Base-by-base conservation (phyloP, 108 stramenopile species). In the Cylindrotheca closterium region DNA sequence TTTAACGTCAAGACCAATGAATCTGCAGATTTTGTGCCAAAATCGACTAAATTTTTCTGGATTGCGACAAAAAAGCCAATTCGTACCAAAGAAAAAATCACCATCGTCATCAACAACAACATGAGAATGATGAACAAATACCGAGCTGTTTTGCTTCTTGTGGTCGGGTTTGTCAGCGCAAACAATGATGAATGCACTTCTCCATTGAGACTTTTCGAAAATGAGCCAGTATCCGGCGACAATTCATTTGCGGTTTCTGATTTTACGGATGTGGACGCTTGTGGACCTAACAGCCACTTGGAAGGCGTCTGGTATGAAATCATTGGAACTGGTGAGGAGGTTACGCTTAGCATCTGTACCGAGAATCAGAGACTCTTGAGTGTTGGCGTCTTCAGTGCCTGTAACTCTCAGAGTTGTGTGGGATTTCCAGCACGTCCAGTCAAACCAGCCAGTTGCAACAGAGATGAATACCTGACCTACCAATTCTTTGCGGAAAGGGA, bases 301-400 rank as follows among this genome's bases (percentile, higher is more conserved):
- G 50, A 53, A 22, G 65, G 51, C 3, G 47, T 74, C 27, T 74
- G 73, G 73, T 74, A 74, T 46, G 66, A 74, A 63, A 65, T 74
- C 18, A 56, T 32, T n/a, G 73, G 73, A 27, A 25, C 7, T 17
- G 73, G 60, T 19, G 58, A 58, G 31, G 47, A 56, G 10, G 73
- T 74, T 7, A 74, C 59, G 12, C 65, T 74, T 4, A 61, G 56
- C n/a, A 59, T 74, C n/a, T 74, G 73, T 47, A 74, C 73, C 17
- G 67, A 67, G 47, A 67, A 74, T 32, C 60, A 67, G 1, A 51
- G 55, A 15, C 55, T 67, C 21, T 65, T 64, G 7, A 64, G 60
- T 56, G 69, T 55, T 42, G 63, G 65, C 26, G 26, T 74, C 4
- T 58, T 70, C 55, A 27, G 18, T 49, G 37, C 55, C 23, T 70